phyloP scores from a whole-genome alignment of 345 rosid genomes.

The Populus davidiana region DNA sequence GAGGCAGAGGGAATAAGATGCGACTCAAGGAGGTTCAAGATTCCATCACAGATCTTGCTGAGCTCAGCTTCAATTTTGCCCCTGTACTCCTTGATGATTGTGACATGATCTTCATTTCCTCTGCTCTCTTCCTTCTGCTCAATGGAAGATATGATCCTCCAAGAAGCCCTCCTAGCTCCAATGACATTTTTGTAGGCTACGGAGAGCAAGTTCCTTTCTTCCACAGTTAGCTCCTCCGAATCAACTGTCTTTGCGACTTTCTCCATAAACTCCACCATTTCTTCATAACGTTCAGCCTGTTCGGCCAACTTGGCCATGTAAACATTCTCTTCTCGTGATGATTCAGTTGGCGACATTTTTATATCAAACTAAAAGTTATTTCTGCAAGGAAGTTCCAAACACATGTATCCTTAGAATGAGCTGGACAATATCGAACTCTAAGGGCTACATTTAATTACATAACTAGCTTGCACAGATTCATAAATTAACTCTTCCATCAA shows the following conservation, averaged over 20 bases:
- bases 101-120: constrained; percentile 82
- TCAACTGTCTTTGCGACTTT: constrained; percentile 83
- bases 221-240: constrained; percentile 83
- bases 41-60: constrained; percentile 86
- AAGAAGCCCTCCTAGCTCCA: constrained; percentile 98
- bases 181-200: constrained; percentile 98
- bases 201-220: constrained; percentile 92
- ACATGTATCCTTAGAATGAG: not conserved
- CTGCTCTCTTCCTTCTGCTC: constrained; percentile 98
- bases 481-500: not conserved
- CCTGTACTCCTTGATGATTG: constrained; percentile 79
- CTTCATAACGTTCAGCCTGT: constrained; percentile 96
- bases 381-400: constrained; percentile 15
- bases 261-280: constrained; percentile 98
- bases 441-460: not conserved
- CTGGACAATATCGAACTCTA: not conserved
- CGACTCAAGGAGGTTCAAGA: constrained; percentile 77
- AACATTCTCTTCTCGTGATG: constrained; percentile 82
- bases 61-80: constrained; percentile 83
- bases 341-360: constrained; percentile 58
- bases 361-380: constrained; percentile 14
- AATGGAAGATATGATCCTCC: constrained; percentile 98
- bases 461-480: not conserved
- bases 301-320: constrained; percentile 97
- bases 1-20: constrained; percentile 86